Conservation (phyloP, 2,329 filamentous ascomycete species). For the Ilyonectria sp. region DNA sequence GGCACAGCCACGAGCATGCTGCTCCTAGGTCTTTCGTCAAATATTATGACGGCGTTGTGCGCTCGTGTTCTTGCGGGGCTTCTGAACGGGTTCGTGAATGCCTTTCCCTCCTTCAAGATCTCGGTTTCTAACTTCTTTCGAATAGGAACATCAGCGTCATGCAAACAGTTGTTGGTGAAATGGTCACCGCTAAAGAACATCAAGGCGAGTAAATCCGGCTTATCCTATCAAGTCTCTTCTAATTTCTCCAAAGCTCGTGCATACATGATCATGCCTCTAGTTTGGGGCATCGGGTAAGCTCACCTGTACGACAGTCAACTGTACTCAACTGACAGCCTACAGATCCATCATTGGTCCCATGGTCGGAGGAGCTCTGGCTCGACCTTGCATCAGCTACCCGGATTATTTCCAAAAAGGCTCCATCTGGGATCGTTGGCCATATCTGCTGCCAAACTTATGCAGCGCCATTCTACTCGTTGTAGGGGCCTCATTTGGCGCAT, state of each 20-base stretch:
- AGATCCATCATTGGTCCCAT: constrained; percentile 93
- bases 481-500: constrained; percentile 83
- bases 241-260: constrained; percentile 76
- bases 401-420: constrained; percentile 78
- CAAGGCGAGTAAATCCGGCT: constrained; percentile 75
- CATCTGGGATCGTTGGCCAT: constrained; percentile 90
- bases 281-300: constrained; percentile 92
- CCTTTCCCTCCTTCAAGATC: neutral
- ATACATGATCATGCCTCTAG: constrained; percentile 97
- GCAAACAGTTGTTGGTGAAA: constrained; percentile 94
- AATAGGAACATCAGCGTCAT: constrained; percentile 91
- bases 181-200: constrained; percentile 93
- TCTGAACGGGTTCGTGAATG: constrained; percentile 82
- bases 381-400: constrained; percentile 88
- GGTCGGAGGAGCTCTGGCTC: constrained; percentile 90
- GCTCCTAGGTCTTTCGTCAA: constrained; percentile 90
- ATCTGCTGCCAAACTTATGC: constrained; percentile 92
- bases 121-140: constrained; percentile 22
- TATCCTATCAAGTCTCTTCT: neutral
- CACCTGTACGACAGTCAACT: neutral
- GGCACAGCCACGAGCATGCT: constrained; percentile 97
- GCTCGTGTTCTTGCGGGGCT: constrained; percentile 91
- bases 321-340: constrained; percentile 48
- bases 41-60: constrained; percentile 84
- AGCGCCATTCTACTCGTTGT: constrained; percentile 82